Evolutionary conservation across 805 yeast genomes (phyloP).

Genomic region (Candida pseudofarinosa): DNA sequence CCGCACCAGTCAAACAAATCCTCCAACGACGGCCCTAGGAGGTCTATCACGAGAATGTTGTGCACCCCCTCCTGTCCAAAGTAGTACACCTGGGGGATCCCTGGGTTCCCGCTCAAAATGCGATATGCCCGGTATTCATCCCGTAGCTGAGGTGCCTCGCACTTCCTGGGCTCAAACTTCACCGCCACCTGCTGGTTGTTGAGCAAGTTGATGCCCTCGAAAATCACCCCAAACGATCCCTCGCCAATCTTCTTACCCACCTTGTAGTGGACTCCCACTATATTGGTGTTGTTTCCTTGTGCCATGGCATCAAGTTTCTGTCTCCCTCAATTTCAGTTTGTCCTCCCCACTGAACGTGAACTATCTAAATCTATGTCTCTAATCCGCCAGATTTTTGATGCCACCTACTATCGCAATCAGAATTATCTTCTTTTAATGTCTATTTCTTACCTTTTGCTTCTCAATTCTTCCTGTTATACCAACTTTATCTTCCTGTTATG

Average conservation of each 20-base stretch:
- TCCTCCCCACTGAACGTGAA: no score
- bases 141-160: conserved; percentile 95
- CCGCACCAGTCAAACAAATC: conserved; percentile 99
- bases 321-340: background rate
- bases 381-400: no score
- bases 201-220: conserved; percentile 90
- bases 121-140: conserved; percentile 97
- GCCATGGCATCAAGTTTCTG: conserved; percentile 20
- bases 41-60: conserved; percentile 89
- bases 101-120: conserved; percentile 72
- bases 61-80: conserved; percentile 98
- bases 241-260: conserved; percentile 98
- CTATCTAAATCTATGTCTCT: no score
- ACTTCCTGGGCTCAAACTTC: conserved; percentile 93
- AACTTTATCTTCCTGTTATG: background rate
- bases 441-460: background rate
- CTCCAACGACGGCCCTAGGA: conserved; percentile 92
- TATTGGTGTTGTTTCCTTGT: conserved; percentile 46
- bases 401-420: no score
- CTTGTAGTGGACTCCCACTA: conserved; percentile 92
- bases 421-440: background rate
- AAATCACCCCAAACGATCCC: conserved; percentile 96
- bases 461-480: background rate
- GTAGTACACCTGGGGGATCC: conserved; percentile 95
- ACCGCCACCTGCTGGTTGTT: conserved; percentile 94